Conservation (phyloP, 1,139 yeast species). For the Hemisphaericaspora lyxosophila region DNA sequence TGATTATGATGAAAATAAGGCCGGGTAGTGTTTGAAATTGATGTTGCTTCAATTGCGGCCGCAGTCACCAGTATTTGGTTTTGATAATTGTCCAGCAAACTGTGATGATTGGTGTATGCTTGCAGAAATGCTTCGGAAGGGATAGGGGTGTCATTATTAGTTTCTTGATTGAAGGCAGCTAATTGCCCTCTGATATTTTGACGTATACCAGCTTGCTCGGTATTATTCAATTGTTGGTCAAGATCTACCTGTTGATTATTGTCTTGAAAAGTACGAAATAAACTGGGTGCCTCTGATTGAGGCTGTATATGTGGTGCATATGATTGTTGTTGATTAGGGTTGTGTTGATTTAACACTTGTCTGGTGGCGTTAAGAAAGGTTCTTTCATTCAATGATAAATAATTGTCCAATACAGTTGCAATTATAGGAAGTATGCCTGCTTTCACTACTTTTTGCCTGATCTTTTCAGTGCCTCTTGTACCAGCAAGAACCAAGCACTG, state of each 20-base stretch:
- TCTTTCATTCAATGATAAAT: slow-evolving; percentile 48
- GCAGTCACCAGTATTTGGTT: slow-evolving; percentile 16
- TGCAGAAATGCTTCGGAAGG: slow-evolving; percentile 1
- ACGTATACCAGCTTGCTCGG: slow-evolving; percentile 7
- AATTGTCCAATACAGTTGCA: slow-evolving; percentile 89
- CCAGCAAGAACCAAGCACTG: slow-evolving; percentile 91
- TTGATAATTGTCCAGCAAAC: slow-evolving; percentile 6
- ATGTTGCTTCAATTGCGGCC: slow-evolving; percentile 17
- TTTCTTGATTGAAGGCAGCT: slow-evolving; percentile 3
- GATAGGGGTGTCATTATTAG: neutral
- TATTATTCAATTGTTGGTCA: too few relatives aligned
- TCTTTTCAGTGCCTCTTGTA: slow-evolving; percentile 86
- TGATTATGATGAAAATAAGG: slow-evolving; percentile 9
- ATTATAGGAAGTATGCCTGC: slow-evolving; percentile 91
- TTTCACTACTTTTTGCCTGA: slow-evolving; percentile 81
- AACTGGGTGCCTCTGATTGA: slow-evolving; percentile 10
- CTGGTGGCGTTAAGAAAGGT: slow-evolving; percentile 35
- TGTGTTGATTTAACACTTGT: slow-evolving; percentile 5
- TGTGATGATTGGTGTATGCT: slow-evolving; percentile 3
- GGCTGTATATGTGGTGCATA: slow-evolving; percentile 7
- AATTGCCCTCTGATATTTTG: slow-evolving; percentile 7
- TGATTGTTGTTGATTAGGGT: slow-evolving; percentile 9
- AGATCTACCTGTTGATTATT: too few relatives aligned
- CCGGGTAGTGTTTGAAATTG: slow-evolving; percentile 10
- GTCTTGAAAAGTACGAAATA: slow-evolving; percentile 8